A percentile compares a stretch with the other conserved stretches of the same genome.
Conservation (phyloP, 2,329 filamentous ascomycete species). For the Incumbomyces delicatus region DNA sequence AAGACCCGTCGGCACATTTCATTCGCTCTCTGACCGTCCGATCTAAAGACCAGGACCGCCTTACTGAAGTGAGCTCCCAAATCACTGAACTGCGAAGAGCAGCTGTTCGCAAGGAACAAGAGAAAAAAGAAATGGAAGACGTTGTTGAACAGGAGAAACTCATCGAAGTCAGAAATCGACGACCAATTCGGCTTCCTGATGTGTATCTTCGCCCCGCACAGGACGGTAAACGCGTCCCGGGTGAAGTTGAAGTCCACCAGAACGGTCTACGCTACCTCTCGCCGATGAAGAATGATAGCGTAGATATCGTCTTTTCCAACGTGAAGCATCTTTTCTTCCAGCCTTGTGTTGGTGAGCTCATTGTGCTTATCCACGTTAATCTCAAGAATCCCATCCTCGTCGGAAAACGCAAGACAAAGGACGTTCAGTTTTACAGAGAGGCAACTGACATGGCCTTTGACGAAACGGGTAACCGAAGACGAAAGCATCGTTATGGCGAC, state of each 20-base stretch:
- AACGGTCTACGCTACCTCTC: slow-evolving; percentile 96
- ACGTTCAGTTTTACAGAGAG: slow-evolving; percentile 96
- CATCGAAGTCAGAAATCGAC: slow-evolving; percentile 84
- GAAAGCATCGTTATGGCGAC: slow-evolving; percentile 94
- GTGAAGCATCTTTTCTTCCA: slow-evolving; percentile 99
- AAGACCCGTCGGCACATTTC: slow-evolving; percentile 92
- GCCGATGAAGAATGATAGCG: slow-evolving; percentile 67
- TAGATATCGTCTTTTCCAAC: slow-evolving; percentile 95
- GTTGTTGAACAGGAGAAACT: slow-evolving; percentile 98
- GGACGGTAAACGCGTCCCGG: slow-evolving; percentile 92
- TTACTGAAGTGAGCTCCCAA: slow-evolving; percentile 81
- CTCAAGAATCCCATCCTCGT: slow-evolving; percentile 97
- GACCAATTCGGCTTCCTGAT: slow-evolving; percentile 81
- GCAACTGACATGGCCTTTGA: slow-evolving; percentile 98
- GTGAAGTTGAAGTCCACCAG: slow-evolving; percentile 94
- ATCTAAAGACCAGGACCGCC: slow-evolving; percentile 77
- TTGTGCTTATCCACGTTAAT: slow-evolving; percentile 96
- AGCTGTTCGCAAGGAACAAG: slow-evolving; percentile 81
- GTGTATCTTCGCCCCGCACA: slow-evolving; percentile 92
- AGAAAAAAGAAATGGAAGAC: slow-evolving; percentile 99
- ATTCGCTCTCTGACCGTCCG: slow-evolving; percentile 91
- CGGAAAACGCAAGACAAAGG: slow-evolving; percentile 97
- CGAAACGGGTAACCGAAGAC: slow-evolving; percentile 94
- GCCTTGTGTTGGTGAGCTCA: slow-evolving; percentile 88
- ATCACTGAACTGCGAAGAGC: slow-evolving; percentile 96